Evolutionary conservation across 2,329 filamentous ascomycete species (phyloP).

Genomic region (Plenodomus tracheiphilus): DNA sequence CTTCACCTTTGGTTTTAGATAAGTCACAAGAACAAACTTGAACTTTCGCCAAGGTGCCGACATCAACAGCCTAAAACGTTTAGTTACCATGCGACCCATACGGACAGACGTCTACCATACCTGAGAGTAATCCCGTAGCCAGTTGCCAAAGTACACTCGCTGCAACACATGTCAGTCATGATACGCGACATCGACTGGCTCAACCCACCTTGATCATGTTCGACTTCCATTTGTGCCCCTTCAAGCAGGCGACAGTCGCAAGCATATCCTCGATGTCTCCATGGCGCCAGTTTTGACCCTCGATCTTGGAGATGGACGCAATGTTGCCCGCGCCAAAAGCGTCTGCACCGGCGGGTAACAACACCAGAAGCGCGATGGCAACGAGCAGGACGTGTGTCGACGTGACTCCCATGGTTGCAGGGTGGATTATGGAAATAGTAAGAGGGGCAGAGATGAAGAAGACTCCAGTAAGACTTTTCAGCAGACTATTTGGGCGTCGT

Average conservation of each 20-base stretch:
- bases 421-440: not conserved
- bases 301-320: conserved; percentile 42
- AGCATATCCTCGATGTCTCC: conserved; percentile 58
- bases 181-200: not conserved
- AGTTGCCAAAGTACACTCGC: conserved; percentile 52
- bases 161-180: conserved; percentile 22
- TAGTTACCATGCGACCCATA: conserved; percentile 15
- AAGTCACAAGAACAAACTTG: conserved; percentile 31
- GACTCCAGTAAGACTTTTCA: not conserved
- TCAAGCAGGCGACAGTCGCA: conserved; percentile 52
- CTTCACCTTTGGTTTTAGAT: conserved; percentile 2
- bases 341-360: conserved; percentile 40
- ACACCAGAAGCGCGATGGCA: conserved; percentile 41
- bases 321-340: conserved; percentile 56
- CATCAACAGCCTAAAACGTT: conserved; percentile 56
- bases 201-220: conserved; percentile 49
- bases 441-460: not conserved
- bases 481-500: conserved; percentile 6
- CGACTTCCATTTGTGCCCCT: conserved; percentile 48
- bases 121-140: conserved; percentile 58
- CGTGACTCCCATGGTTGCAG: conserved; percentile 35
- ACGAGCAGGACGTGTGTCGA: conserved; percentile 42
- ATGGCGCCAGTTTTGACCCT: conserved; percentile 57
- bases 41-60: conserved; percentile 57
- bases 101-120: conserved; percentile 30